Evolutionary conservation across 805 yeast species (phyloP), one percentile per base, ranked within the genome.

Genomic region (Zygosaccharomyces bailii): DNA sequence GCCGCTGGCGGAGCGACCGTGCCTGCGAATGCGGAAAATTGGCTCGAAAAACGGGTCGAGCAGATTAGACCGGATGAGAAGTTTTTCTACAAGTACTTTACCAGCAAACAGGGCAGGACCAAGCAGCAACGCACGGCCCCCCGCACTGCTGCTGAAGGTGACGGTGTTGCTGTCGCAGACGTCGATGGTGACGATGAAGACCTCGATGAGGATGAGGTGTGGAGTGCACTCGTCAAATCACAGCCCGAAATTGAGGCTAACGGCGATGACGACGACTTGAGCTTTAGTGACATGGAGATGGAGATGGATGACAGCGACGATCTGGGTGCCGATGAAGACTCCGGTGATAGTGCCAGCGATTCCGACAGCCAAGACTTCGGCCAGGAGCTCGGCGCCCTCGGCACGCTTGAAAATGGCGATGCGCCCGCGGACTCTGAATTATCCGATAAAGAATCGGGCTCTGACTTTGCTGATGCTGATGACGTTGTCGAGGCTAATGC

Each of bases 51-150:
- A 63, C 80, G 74, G 53, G 73, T 76, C 1, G 75, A 73, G 21
- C 82, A 82, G 35, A 74, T 91, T 44, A 84, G 76, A 48, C 96
- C 96, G 1, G 96, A 88, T 51, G 99, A 91, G 64, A 71, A 75
- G 58, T 91, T 91, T 70, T 88, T 87, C 75, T 80, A 82, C 64
- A 88, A 87, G 62, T 90, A 87, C 69, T 90, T 90, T 68, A 71
- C 79, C 16, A 71, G 76, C 19, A 83, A 83, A 60, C 76, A 76
- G 53, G 31, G 14, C 14, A 27, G 16, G 24, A 8, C 20, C 20
- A 33, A 18, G 20, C 36, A 18, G 36, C 13, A 21, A 9, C 25
- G 25, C 25, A 21, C 5, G 21, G 36, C n/a, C 21, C 20, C 36
- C 9, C 20, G 18, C 6, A 14, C 21, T 6, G 24, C 36, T 19